Base-by-base conservation (phyloP, 148 eudicot genomes). In the Selenicereus undatus region DNA sequence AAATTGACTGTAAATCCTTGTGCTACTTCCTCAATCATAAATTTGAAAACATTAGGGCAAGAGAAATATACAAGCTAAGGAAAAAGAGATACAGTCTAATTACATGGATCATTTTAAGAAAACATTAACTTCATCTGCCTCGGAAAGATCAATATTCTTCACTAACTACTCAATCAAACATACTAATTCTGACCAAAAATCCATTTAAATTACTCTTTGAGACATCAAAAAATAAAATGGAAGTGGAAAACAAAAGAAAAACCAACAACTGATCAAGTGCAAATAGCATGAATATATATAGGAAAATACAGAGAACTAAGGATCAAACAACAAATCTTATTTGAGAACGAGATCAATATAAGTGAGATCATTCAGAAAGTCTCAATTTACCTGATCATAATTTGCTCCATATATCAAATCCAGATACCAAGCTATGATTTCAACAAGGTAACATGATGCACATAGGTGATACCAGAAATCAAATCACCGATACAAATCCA, bases 21-120 rank as follows among this genome's bases (percentile, higher is more conserved):
- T 3, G n/a, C 48, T 36, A 30, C 11, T 8, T 71, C 13, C 22
- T 30, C 29, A 11, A 69, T 69, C 72, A 14, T 0, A 36, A 35
- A 71, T 50, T 30, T 51, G n/a, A 70, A 50, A 71, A 79, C 2
- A 5, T 79, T 79, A 70, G 66, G 81, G 68, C 75, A 51, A 52
- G 30, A 14, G 5, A 50, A 29, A 78, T 8, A 9, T 39, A 11
- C 56, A 66, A 27, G 20, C 16, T 29, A 3, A 7, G 26, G 20
- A 1, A 42, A 65, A 30, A 22, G n/a, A 27, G n/a, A 56, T 16
- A 7, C 8, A 13, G 36, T 22, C 1, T 76, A 45, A 76, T 29
- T n/a, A 13, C 35, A 64, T n/a, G 45, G 11, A 36, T n/a, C 26
- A 64, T 64, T 62, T 22, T 7, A 64, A n/a, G 29, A 64, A 8